phyloP scores from a whole-genome alignment of 2,329 filamentous ascomycete genomes.

The Talaromyces sp. region DNA sequence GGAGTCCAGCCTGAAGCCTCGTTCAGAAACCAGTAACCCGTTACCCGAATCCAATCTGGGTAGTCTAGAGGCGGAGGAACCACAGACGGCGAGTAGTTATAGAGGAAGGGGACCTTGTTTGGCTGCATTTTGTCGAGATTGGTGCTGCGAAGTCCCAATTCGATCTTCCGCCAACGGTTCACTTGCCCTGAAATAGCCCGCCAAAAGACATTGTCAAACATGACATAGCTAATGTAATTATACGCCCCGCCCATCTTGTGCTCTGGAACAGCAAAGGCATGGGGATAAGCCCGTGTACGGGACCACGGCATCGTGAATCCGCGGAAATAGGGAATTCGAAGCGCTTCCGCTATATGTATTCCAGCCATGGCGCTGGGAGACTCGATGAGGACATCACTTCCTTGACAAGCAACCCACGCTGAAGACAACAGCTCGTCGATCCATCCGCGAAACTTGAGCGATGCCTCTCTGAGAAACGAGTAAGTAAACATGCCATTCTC shows the following conservation, averaged over 20 bases:
- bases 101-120: conserved; percentile 96
- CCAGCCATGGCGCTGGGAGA: conserved; percentile 96
- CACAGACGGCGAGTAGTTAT: conserved; percentile 92
- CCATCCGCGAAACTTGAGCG: conserved; percentile 86
- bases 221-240: conserved; percentile 90
- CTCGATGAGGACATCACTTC: conserved; percentile 85
- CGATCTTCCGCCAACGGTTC: conserved; percentile 84
- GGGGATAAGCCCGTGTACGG: conserved; percentile 87
- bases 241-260: conserved; percentile 93
- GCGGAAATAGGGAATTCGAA: conserved; percentile 91
- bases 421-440: conserved; percentile 81
- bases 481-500: conserved; percentile 97
- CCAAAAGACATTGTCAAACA: conserved; percentile 98
- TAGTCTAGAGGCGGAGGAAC: conserved; percentile 94
- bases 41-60: conserved; percentile 95
- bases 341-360: conserved; percentile 92
- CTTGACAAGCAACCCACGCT: conserved; percentile 78
- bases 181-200: conserved; percentile 85
- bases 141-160: conserved; percentile 73
- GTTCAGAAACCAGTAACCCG: conserved; percentile 96
- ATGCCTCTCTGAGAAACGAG: conserved; percentile 83
- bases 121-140: conserved; percentile 86
- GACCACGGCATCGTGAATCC: conserved; percentile 99
- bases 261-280: conserved; percentile 90
- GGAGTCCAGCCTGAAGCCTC: conserved; percentile 69